phyloP scores from a whole-genome alignment of 495 filamentous ascomycete species.

The Aspergillus indologenus region DNA sequence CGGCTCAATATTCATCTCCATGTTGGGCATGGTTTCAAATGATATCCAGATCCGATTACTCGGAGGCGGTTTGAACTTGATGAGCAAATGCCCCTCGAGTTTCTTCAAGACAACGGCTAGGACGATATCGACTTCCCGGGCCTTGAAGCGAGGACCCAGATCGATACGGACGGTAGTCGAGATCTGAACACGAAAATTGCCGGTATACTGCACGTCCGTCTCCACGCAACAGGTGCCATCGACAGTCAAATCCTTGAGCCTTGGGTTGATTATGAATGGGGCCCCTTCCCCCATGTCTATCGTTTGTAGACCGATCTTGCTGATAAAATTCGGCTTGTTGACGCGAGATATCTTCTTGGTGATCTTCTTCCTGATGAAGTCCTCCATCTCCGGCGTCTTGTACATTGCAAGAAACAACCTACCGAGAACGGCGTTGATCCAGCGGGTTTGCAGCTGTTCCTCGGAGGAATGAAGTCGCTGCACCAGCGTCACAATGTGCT shows the following conservation, averaged over 20 bases:
- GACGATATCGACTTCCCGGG: conserved; percentile 82
- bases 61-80: conserved; percentile 90
- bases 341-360: conserved; percentile 95
- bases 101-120: conserved; percentile 83
- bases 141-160: conserved; percentile 81
- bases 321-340: conserved; percentile 86
- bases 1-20: conserved; percentile 89
- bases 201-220: conserved; percentile 81
- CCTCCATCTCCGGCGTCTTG: conserved; percentile 76
- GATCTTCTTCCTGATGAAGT: conserved; percentile 77
- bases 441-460: conserved; percentile 86
- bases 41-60: conserved; percentile 94
- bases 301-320: conserved; percentile 69
- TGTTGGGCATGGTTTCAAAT: conserved; percentile 86
- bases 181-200: conserved; percentile 85
- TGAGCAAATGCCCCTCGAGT: conserved; percentile 76
- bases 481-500: conserved; percentile 81
- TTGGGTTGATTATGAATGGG: conserved; percentile 84
- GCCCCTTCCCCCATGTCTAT: conserved; percentile 86
- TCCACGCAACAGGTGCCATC: conserved; percentile 86
- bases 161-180: conserved; percentile 88
- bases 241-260: conserved; percentile 83
- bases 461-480: conserved; percentile 89
- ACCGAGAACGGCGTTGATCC: conserved; percentile 89
- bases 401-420: conserved; percentile 85